Evolutionary conservation across 208 protist species (phyloP).

Genomic region (Cochliopodium minus): DNA sequence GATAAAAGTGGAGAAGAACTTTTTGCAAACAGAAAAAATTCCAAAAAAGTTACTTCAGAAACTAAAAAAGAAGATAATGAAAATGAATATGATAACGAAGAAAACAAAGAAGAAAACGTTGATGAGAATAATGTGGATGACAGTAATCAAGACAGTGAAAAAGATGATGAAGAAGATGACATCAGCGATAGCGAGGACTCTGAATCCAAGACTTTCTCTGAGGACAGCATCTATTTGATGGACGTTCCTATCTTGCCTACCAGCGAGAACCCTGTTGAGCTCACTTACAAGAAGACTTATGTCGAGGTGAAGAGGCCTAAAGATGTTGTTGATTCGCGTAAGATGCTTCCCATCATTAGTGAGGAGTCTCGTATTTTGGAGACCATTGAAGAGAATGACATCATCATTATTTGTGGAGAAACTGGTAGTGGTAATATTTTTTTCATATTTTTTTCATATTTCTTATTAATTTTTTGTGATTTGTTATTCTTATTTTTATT

Average conservation of each 20-base stretch:
- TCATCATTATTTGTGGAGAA: slow-evolving; percentile 74
- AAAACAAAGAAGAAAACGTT: neutral
- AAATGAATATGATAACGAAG: neutral
- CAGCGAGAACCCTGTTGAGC: too few species aligned
- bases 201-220: too few species aligned
- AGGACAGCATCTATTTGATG: too few species aligned
- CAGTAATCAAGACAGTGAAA: neutral
- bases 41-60: neutral
- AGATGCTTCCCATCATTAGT: neutral
- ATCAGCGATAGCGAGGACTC: too few species aligned
- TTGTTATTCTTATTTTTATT: too few species aligned
- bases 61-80: neutral
- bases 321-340: neutral
- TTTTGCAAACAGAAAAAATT: too few species aligned
- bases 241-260: too few species aligned
- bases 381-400: slow-evolving; percentile 40
- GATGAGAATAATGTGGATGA: neutral
- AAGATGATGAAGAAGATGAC: neutral
- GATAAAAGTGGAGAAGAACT: too few species aligned
- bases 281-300: neutral
- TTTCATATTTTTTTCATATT: too few species aligned
- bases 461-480: too few species aligned
- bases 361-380: slow-evolving; percentile 42
- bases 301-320: neutral
- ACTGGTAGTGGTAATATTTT: slow-evolving; percentile 91